Percentiles rank a stretch among this genome's conserved stretches.
phyloP scores from a whole-genome alignment of 192 early-diverging fungal genomes.

The Coemansia furcata region DNA sequence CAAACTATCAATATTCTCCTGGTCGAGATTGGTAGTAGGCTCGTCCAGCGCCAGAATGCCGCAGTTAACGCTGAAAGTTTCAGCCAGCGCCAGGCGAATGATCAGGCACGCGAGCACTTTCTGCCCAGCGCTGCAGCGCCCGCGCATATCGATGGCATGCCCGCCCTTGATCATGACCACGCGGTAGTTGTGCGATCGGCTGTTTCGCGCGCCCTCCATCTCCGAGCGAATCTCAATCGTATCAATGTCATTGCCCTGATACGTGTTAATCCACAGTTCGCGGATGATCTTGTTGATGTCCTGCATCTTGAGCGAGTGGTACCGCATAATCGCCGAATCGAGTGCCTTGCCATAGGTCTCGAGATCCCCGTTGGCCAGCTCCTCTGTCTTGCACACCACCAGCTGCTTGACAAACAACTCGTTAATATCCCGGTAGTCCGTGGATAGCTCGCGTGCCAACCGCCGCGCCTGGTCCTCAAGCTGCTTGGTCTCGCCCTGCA shows the following conservation, averaged over 20 bases:
- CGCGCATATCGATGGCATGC: conserved; percentile 87
- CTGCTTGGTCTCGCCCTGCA: conserved; percentile 81
- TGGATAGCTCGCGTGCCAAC: conserved; percentile 61
- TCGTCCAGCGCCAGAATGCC: conserved; percentile 95
- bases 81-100: conserved; percentile 92
- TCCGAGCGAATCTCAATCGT: conserved; percentile 94
- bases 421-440: conserved; percentile 78
- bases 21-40: conserved; percentile 96
- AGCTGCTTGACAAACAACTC: conserved; percentile 64
- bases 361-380: conserved; percentile 78
- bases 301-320: conserved; percentile 92
- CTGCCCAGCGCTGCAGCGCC: conserved; percentile 94
- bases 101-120: conserved; percentile 96
- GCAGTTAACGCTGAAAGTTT: conserved; percentile 89
- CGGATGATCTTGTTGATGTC: conserved; percentile 96
- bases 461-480: conserved; percentile 68
- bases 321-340: conserved; percentile 82
- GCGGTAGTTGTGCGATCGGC: conserved; percentile 84
- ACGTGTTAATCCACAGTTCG: conserved; percentile 95
- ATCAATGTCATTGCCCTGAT: conserved; percentile 95
- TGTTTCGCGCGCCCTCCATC: conserved; percentile 65
- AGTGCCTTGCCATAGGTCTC: conserved; percentile 84
- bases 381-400: conserved; percentile 71
- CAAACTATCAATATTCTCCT: conserved; percentile 81
- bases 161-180: conserved; percentile 92